Evolutionary conservation across 2,329 filamentous ascomycete genomes (phyloP), one percentile per base, ranked within the genome.

Genomic region (Amauroascus niger): DNA sequence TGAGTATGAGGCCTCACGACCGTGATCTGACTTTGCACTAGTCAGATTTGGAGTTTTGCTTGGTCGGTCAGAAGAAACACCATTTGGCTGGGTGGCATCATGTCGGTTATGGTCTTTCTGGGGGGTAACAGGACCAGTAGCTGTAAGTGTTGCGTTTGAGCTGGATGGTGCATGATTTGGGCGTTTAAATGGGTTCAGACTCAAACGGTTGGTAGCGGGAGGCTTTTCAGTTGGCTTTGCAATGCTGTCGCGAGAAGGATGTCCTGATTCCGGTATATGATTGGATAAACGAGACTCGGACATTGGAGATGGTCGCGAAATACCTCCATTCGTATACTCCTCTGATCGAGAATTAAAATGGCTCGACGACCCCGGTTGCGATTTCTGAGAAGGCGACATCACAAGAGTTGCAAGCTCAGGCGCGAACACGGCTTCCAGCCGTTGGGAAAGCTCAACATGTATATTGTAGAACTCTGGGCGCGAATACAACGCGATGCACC

Each of bases 401-500:
- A 78, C 76, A 60, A 87, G 80, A 33, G 81, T 74, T 13, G 78
- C 75, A 33, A 87, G 79, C 64, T 88, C 84, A 0, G 80, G 76
- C 0, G 81, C 81, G 63, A 85, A 73, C 0, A 62, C 64, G 20
- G 64, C 61, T 55, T 72, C 69, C 26, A 71, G 70, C 28, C 65
- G 68, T 18, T 64, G 64, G 30, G 64, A 64, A 9, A 73, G 62
- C 50, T 73, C 69, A 1, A 63, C 58, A 47, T 71, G 67, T 2
- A 68, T 71, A 32, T 69, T 67, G 60, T 70, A 67, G 79, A 81
- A 69, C 72, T 77, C 67, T 75, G 80, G 68, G 69, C 78, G 72
- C 55, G 78, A 77, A 67, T 88, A 87, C 61, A 83, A 76, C 3
- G 76, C 76, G 58, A 97, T 70, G 62, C 88, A 91, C 59, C 88